A percentile compares a stretch with the other conserved stretches of the same genome.
Evolutionary conservation across 345 rosid genomes (phyloP).

Genomic region (Moricandia arvensis): DNA sequence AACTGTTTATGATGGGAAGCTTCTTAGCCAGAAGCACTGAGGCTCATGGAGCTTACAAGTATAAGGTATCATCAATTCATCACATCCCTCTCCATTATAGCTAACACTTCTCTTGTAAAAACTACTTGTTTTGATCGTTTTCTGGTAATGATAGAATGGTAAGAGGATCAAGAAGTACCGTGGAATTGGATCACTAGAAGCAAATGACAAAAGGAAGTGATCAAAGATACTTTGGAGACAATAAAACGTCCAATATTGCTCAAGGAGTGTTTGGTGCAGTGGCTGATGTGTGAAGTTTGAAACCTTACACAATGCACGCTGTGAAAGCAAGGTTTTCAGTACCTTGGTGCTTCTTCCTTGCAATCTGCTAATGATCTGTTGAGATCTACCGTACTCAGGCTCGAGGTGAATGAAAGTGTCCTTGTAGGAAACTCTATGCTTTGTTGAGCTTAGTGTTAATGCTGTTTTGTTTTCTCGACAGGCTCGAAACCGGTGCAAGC

Average conservation of each 20-base stretch:
- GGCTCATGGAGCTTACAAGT: slow-evolving; percentile 71
- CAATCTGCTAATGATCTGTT: slow-evolving; percentile 70
- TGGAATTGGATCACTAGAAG: slow-evolving; percentile 98
- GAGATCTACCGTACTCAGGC: slow-evolving; percentile 65
- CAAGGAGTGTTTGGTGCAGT: slow-evolving; percentile 97
- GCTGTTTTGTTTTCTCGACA: slow-evolving; percentile 27
- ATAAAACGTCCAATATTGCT: slow-evolving; percentile 73
- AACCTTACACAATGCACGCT: slow-evolving; percentile 96
- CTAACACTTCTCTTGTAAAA: neutral
- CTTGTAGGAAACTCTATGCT: neutral
- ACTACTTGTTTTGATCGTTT: neutral
- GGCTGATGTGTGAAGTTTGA: slow-evolving; percentile 69
- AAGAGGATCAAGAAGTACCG: slow-evolving; percentile 66
- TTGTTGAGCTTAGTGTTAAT: neutral
- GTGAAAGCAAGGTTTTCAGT: slow-evolving; percentile 98
- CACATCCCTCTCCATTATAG: neutral
- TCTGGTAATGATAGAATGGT: slow-evolving; percentile 49
- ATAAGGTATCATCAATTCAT: slow-evolving; percentile 44
- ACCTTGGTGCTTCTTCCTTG: slow-evolving; percentile 81
- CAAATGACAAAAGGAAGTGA: slow-evolving; percentile 95
- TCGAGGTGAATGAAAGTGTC: slow-evolving; percentile 54
- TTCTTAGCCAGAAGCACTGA: slow-evolving; percentile 91
- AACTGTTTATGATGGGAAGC: slow-evolving; percentile 94
- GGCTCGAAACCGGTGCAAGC: slow-evolving; percentile 95
- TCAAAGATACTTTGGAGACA: slow-evolving; percentile 84